Conservation (phyloP, 1,284 basidiomycete species). For the Marasmius oreades region DNA sequence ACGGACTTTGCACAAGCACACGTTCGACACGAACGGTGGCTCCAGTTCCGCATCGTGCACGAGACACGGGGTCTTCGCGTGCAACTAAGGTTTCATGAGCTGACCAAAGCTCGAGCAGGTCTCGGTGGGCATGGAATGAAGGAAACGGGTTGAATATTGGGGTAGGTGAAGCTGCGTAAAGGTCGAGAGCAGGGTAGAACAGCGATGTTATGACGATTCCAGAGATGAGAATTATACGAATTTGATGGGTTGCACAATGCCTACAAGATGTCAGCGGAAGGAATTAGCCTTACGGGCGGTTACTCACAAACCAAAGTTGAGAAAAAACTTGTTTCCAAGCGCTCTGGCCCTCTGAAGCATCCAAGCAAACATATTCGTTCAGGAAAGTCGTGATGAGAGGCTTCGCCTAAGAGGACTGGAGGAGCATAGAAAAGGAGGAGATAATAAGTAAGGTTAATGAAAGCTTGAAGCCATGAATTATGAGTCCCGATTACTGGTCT, state of each 20-base stretch:
- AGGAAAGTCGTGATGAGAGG: not conserved
- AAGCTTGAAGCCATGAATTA: not conserved
- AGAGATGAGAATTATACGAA: constrained; percentile 90
- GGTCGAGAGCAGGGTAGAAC: constrained; percentile 87
- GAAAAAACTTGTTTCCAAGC: constrained; percentile 52
- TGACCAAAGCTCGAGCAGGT: constrained; percentile 69
- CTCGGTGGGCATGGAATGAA: constrained; percentile 51
- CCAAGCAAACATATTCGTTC: constrained; percentile 9
- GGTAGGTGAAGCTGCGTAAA: constrained; percentile 73
- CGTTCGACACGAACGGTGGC: constrained; percentile 78
- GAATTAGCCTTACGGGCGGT: constrained; percentile 9
- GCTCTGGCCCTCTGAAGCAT: constrained; percentile 34
- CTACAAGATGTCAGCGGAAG: constrained; percentile 32
- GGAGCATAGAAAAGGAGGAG: not conserved
- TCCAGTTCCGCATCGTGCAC: constrained; percentile 68
- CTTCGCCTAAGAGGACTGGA: not conserved
- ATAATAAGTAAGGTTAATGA: not conserved
- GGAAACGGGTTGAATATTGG: constrained; percentile 64
- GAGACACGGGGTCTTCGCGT: constrained; percentile 66
- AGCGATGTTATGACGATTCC: constrained; percentile 94
- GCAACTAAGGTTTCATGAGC: constrained; percentile 56
- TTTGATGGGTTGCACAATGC: constrained; percentile 87
- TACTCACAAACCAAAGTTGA: constrained; percentile 73
- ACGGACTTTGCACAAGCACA: constrained; percentile 61
- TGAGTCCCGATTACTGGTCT: not conserved